Evolutionary conservation across 352 stramenopile genomes (phyloP), one percentile per base, ranked within the genome.

Genomic region (Phytophthora meadii): DNA sequence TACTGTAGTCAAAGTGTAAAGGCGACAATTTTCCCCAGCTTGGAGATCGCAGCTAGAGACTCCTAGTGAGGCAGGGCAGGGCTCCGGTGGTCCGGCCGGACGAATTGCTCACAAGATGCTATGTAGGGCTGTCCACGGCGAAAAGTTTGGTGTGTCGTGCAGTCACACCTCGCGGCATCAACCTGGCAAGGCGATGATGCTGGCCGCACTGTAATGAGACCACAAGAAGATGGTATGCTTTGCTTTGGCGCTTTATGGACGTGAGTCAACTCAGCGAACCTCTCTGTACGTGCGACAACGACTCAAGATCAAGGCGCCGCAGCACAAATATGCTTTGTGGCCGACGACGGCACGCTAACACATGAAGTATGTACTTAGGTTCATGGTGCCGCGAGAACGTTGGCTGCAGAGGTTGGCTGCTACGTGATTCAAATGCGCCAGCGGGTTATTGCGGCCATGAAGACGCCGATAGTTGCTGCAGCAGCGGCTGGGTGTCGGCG

Each of bases 211-310:
- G 14, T 51, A 6, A 47, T 57, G 53, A 68, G 50, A 55, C n/a
- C 15, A 44, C 41, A 61, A 73, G 65, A 73, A 73, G 65, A 73
- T 73, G 65, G 61, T 70, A 61, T 30, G 65, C 47, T 66, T 56
- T 65, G 59, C 41, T 34, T 22, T 5, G 5, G 45, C 6, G 58
- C 64, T 60, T 27, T 17, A 12, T 25, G 39, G 58, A 56, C 44
- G 57, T 68, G 39, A 69, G 53, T 69, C 40, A 61, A 48, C 32
- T 41, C n/a, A n/a, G 15, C 47, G 28, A 30, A 39, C 36, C 27
- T 36, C 30, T 55, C 37, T 25, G 39, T 14, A 54, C 51, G 51
- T 61, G 63, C n/a, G 61, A 60, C 61, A 70, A 60, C 32, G 27
- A 12, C 34, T 46, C 9, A 39, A 24, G 25, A 48, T 51, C 50